Base-by-base conservation (phyloP, 2,329 filamentous ascomycete genomes). In the Dryadomyces quercivorus region DNA sequence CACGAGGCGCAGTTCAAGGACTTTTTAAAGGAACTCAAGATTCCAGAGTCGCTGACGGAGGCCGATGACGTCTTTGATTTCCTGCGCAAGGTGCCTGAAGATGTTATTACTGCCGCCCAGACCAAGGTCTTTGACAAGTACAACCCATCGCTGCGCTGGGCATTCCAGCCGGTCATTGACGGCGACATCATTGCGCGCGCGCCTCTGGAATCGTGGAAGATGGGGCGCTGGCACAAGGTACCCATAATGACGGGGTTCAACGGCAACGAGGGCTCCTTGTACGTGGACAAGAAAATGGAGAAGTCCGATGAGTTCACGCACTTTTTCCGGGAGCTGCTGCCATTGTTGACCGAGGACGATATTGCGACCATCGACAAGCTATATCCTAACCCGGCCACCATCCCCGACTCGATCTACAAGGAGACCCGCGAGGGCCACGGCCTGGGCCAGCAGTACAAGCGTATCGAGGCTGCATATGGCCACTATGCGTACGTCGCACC, bases 141-240 rank as follows among this genome's bases (percentile, higher is more conserved):
- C 58, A 64, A 67, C 53, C 62, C 63, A 1, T 64, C 65, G 13
- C 59, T 72, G 22, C 64, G 67, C 4, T 72, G 69, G 70, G 64
- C 79, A 0, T 82, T 80, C 64, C 78, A 80, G 59, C 78, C 77
- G 0, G 76, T 78, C 5, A 75, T 80, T 48, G 64, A 65, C 52
- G 63, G 62, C 31, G 60, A 63, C 18, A 55, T 65, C 18, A 66
- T 67, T 52, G 59, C 59, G 13, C 59, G 59, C 18, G 57, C 60
- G 13, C 64, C 64, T 3, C 57, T 66, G 16, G 60, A 63, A 22
- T 60, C 62, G 1, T 64, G 62, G 58, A 57, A 56, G 3, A 36
- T 50, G 43, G 63, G 64, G 0, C 55, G 55, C 13, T 67, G 63
- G 63, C 61, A 66, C 62, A 60, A 61, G 48, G 57, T 66, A 22